Conservation (phyloP, 1,139 yeast species). For the Candida sp. region DNA sequence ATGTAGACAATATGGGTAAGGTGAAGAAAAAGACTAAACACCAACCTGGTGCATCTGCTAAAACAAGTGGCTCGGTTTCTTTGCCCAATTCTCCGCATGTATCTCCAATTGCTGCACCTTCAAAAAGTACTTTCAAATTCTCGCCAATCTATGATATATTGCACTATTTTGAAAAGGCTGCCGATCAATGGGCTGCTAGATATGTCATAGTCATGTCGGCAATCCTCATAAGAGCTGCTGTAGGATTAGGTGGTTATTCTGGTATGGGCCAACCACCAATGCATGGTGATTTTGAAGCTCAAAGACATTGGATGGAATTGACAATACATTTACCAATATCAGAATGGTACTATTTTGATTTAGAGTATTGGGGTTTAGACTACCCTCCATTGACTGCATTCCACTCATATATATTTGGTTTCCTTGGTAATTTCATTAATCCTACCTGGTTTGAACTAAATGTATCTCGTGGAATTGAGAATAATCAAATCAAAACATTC, state of each 20-base stretch:
- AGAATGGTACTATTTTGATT: conserved; percentile 87
- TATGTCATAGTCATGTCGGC: conserved; percentile 76
- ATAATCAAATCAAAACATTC: conserved; percentile 62
- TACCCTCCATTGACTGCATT: conserved; percentile 97
- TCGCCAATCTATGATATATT: conserved; percentile 41
- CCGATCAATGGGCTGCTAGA: conserved; percentile 88
- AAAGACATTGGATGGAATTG: conserved; percentile 96
- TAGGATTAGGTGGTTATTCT: conserved; percentile 87
- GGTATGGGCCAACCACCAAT: conserved; percentile 70
- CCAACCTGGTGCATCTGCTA: background rate
- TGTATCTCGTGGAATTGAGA: conserved; percentile 72
- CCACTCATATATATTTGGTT: conserved; percentile 82
- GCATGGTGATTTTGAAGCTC: conserved; percentile 97
- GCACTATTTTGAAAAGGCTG: conserved; percentile 50
- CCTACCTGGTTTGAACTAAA: conserved; percentile 75
- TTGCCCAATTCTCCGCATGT: background rate
- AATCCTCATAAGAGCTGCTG: conserved; percentile 73
- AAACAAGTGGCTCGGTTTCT: background rate
- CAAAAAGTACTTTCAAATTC: conserved; percentile 16
- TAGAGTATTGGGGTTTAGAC: conserved; percentile 95
- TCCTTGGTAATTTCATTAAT: conserved; percentile 61
- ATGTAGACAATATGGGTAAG: background rate
- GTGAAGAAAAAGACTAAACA: background rate
- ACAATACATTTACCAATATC: conserved; percentile 71
- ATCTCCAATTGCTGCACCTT: background rate